Percentiles rank a stretch among this genome's conserved stretches.
Conservation (phyloP, 352 stramenopile genomes). For the Phytopythium kandeliae region DNA sequence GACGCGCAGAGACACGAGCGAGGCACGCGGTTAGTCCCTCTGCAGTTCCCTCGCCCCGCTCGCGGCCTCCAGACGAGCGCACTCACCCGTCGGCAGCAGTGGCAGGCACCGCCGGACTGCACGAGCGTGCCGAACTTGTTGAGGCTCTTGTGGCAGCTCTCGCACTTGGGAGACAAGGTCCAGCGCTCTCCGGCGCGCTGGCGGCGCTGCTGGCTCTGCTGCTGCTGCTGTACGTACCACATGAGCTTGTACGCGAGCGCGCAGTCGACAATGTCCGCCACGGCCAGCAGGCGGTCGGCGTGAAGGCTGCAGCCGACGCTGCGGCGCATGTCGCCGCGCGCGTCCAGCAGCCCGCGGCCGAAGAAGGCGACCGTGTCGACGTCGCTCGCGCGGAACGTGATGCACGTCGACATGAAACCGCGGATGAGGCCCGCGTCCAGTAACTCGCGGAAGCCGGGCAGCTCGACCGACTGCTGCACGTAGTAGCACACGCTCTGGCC, state of each 20-base stretch:
- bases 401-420: conserved; percentile 27
- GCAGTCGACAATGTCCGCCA: conserved; percentile 30
- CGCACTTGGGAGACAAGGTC: conserved; percentile 18
- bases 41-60: too few relatives aligned
- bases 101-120: conserved; percentile 22
- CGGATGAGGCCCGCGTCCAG: conserved; percentile 10
- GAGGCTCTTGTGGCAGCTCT: conserved; percentile 27
- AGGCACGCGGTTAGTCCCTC: too few relatives aligned
- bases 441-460: conserved; percentile 19
- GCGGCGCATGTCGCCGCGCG: conserved; percentile 27
- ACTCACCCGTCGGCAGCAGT: conserved; percentile 24
- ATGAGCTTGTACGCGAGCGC: conserved; percentile 34
- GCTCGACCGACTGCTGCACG: conserved; percentile 25
- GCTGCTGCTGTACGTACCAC: conserved; percentile 27
- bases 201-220: conserved; percentile 10
- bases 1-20: background rate
- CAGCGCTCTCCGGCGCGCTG: conserved; percentile 12
- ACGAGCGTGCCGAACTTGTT: conserved; percentile 29
- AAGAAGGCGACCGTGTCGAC: conserved; percentile 32
- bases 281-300: conserved; percentile 26
- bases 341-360: conserved; percentile 27
- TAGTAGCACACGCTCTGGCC: conserved; percentile 28
- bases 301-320: conserved; percentile 21
- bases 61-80: too few relatives aligned
- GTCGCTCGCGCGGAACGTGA: conserved; percentile 26